Conservation (phyloP, 2,329 filamentous ascomycete species). For the Dactylellina leptospora region DNA sequence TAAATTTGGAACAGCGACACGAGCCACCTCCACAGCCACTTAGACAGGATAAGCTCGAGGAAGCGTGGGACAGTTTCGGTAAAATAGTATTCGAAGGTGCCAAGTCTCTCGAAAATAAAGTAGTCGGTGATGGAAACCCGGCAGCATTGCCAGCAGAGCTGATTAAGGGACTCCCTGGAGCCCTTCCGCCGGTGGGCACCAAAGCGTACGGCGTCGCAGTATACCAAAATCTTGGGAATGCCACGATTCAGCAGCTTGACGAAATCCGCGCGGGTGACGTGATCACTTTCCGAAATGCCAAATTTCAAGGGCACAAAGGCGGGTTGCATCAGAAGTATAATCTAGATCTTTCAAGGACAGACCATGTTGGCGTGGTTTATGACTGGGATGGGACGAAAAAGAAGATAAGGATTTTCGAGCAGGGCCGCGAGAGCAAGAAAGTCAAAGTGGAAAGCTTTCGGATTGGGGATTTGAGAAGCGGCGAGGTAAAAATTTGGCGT, state of each 20-base stretch:
- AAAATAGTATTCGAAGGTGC: constrained; percentile 77
- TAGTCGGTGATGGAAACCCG: constrained; percentile 85
- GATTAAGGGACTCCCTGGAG: constrained; percentile 75
- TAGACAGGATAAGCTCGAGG: constrained; percentile 92
- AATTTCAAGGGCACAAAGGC: constrained; percentile 93
- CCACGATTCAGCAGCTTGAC: constrained; percentile 86
- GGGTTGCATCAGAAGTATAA: constrained; percentile 95
- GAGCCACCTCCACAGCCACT: constrained; percentile 81
- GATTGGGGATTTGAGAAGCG: constrained; percentile 87
- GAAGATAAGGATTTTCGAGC: constrained; percentile 94
- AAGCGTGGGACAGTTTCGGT: constrained; percentile 82
- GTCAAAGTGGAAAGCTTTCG: constrained; percentile 93
- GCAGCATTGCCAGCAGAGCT: constrained; percentile 80
- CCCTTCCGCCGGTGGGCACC: constrained; percentile 83
- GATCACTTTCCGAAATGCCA: constrained; percentile 88
- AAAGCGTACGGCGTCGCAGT: constrained; percentile 90
- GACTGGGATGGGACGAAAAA: constrained; percentile 99
- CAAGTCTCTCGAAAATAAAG: constrained; percentile 75
- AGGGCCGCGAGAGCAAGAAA: constrained; percentile 91
- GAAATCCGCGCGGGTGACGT: constrained; percentile 95
- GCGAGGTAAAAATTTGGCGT: constrained; percentile 96
- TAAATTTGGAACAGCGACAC: constrained; percentile 82
- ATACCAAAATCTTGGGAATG: constrained; percentile 94
- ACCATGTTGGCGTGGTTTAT: constrained; percentile 88
- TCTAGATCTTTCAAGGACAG: constrained; percentile 80